Evolutionary conservation across 2,329 filamentous ascomycete genomes (phyloP), one percentile per base, ranked within the genome.

Genomic region (Zasmidium cellare): DNA sequence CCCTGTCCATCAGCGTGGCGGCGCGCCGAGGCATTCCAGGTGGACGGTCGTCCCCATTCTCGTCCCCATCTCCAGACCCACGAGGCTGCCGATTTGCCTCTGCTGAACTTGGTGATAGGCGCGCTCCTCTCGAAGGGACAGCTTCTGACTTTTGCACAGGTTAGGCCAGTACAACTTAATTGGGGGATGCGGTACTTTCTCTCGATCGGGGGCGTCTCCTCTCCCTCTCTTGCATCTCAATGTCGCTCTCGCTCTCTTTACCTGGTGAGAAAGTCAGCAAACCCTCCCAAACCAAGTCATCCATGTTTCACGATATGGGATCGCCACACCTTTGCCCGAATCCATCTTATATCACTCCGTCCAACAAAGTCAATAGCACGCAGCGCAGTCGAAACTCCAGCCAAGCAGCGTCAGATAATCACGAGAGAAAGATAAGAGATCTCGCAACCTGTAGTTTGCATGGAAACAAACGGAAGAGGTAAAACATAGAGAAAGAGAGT

Each of bases 1-100:
- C 57, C 11, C 55, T 35, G 9, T 31, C 24, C 20, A 55, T 56
- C 2, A 55, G 51, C 22, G 62, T 64, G 7, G 59, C 57, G 19
- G 62, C 55, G 38, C 62, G 51, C 2, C 46, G 46, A n/a, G 56
- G 62, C 45, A 55, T 47, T 9, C 38, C 57, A 44, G 58, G 52
- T 19, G 49, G 56, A 14, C 45, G 45, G 46, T 53, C 48, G 28
- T 28, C 55, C 3, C 11, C 45, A 44, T 56, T 38, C 14, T 52
- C 49, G 18, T 46, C 35, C 22, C 24, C 25, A n/a, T 51, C 54
- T 45, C 23, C 16, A 46, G 54, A 50, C 5, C 22, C 24, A 9
- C 41, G 16, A 46, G 46, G n/a, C 25, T 59, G 51, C 19, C 49
- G 56, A 18, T 18, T 46, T n/a, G 55, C n/a, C 25, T 5, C 24